phyloP scores from a whole-genome alignment of 148 eudicot species.

The Drosera capensis region DNA sequence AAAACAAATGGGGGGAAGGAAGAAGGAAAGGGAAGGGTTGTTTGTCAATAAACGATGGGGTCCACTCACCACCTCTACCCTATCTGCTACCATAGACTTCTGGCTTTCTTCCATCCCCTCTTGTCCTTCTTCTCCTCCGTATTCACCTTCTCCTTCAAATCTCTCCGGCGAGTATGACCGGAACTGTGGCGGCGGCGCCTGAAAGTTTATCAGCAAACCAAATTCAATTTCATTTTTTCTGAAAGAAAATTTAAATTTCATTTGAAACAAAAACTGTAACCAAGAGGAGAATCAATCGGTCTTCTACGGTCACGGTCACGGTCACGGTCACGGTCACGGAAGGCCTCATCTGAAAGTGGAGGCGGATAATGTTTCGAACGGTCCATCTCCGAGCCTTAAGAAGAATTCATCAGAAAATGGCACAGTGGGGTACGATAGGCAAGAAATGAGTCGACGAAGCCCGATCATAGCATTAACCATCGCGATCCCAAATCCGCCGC shows the following conservation, averaged over 20 bases:
- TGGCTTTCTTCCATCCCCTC: constrained; percentile 16
- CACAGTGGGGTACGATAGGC: constrained; percentile 11
- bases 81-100: constrained; percentile 22
- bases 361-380: constrained; percentile 21
- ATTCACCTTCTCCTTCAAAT: constrained; percentile 23
- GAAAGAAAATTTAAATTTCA: background rate
- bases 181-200: constrained; percentile 20
- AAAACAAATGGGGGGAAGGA: constrained; percentile 8
- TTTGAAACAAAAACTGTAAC: too few relatives aligned
- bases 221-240: background rate
- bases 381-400: constrained; percentile 17
- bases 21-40: too few relatives aligned
- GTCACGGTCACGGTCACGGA: too few relatives aligned
- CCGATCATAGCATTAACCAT: too few relatives aligned
- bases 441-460: too few relatives aligned
- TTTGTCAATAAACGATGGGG: constrained; percentile 7
- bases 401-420: constrained; percentile 24
- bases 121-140: too few relatives aligned
- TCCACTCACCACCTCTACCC: constrained; percentile 41
- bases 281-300: constrained; percentile 25
- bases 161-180: constrained; percentile 62
- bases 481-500: constrained; percentile 6
- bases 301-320: constrained; percentile 21
- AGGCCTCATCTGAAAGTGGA: constrained; percentile 20
- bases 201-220: background rate